These are phyloP conservation scores for Sporothrix protearum DNA, from an alignment of 2,329 filamentous ascomycete genomes.

Conservation along the genomic window DNA sequence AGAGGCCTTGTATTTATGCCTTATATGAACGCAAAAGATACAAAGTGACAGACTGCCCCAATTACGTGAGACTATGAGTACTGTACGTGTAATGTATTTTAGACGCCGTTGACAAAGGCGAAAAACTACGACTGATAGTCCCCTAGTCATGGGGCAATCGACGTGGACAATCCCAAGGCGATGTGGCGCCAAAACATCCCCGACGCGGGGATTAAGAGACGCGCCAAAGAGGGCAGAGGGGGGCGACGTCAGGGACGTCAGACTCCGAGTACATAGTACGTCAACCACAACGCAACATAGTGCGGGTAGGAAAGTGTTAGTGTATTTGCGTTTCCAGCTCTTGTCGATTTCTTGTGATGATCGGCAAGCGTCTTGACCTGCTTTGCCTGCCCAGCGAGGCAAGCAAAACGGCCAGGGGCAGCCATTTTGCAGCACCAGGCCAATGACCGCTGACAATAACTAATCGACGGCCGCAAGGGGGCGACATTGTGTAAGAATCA, in stretches of 20 bases:
- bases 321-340: not conserved
- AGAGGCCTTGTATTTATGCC: constrained; percentile 2
- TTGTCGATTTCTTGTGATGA: not conserved
- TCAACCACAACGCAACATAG: not conserved
- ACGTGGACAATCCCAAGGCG: not conserved
- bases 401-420: not conserved
- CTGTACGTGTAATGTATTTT: constrained; percentile 1
- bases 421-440: not conserved
- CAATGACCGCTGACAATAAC: not conserved
- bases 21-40: not conserved
- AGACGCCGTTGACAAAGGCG: not conserved
- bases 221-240: not conserved
- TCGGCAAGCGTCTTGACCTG: not conserved
- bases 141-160: not conserved
- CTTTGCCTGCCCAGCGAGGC: not conserved
- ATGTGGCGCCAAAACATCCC: not conserved
- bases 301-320: not conserved
- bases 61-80: not conserved
- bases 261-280: no score
- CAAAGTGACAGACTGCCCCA: not conserved
- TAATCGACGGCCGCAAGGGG: not conserved
- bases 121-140: not conserved
- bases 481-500: not conserved
- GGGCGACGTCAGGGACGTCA: not conserved
- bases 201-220: not conserved